Evolutionary conservation across 1,284 basidiomycete species (phyloP).

Genomic region (Xerocomus amazonicus): DNA sequence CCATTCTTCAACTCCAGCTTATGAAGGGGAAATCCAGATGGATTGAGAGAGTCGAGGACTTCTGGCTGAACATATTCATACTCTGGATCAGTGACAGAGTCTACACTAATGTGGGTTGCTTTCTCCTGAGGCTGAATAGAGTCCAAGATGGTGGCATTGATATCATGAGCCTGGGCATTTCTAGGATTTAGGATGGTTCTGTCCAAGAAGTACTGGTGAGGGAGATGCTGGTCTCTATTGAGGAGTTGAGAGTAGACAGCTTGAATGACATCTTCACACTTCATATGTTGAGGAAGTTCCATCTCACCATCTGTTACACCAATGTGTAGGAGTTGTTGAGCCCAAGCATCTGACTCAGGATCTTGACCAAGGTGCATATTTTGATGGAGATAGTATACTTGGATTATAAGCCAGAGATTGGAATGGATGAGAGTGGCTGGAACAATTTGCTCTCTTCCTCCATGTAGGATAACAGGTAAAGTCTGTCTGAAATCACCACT

Average conservation of each 20-base stretch:
- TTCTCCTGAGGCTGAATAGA: constrained; percentile 1
- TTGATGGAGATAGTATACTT: constrained; percentile 28
- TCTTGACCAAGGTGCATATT: constrained; percentile 39
- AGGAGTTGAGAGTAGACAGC: constrained; percentile 1
- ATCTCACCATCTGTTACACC: constrained; percentile 29
- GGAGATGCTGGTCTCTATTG: not conserved
- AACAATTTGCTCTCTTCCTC: constrained; percentile 36
- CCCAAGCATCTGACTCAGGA: constrained; percentile 28
- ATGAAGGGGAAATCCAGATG: no score
- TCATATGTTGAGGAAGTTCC: constrained; percentile 29
- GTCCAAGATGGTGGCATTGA: constrained; percentile 10
- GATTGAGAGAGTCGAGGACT: no score
- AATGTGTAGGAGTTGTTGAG: constrained; percentile 41
- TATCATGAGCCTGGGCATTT: constrained; percentile 8
- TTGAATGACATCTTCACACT: constrained; percentile 21
- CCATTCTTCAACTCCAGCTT: no score
- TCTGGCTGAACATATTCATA: no score
- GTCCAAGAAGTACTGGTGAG: constrained; percentile 12
- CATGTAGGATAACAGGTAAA: constrained; percentile 31
- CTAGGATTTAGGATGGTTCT: constrained; percentile 8
- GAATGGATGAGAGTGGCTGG: constrained; percentile 34
- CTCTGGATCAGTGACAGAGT: no score
- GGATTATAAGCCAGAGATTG: constrained; percentile 34
- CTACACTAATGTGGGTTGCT: no score
- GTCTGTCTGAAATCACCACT: constrained; percentile 40